phyloP scores from a whole-genome alignment of 2,329 filamentous ascomycete species.

The Colletotrichum trifolii region DNA sequence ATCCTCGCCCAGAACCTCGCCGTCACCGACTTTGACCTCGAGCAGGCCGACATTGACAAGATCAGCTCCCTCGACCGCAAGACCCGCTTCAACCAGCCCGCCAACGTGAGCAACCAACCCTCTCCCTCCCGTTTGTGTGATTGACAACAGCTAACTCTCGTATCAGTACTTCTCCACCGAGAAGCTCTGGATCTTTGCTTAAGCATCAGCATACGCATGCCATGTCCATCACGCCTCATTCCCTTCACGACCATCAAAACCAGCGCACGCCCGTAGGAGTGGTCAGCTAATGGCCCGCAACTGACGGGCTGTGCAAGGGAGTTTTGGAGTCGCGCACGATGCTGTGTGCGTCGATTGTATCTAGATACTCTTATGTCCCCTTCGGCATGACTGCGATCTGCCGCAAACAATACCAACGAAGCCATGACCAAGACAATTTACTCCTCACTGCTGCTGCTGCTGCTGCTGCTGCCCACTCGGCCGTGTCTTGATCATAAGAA shows the following conservation, averaged over 20 bases:
- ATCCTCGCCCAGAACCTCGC: slow-evolving; percentile 74
- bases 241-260: slow-evolving; percentile 12
- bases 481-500: slow-evolving; percentile 10
- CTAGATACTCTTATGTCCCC: slow-evolving; percentile 24
- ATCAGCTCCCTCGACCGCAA: slow-evolving; percentile 74
- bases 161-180: slow-evolving; percentile 66
- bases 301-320: slow-evolving; percentile 28
- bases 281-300: background rate
- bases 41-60: slow-evolving; percentile 71
- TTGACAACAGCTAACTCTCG: background rate
- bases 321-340: slow-evolving; percentile 11
- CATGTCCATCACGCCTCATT: slow-evolving; percentile 10
- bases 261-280: slow-evolving; percentile 1
- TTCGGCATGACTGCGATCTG: slow-evolving; percentile 33
- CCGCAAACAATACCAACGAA: slow-evolving; percentile 33
- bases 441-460: no score
- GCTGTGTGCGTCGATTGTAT: slow-evolving; percentile 25
- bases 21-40: slow-evolving; percentile 73
- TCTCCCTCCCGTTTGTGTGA: background rate
- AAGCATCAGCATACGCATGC: slow-evolving; percentile 42
- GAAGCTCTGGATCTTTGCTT: slow-evolving; percentile 68
- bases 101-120: slow-evolving; percentile 64
- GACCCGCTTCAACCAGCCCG: slow-evolving; percentile 82
- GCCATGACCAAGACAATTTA: slow-evolving; percentile 22
- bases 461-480: background rate